Evolutionary conservation across 1,139 yeast species (phyloP), one percentile per base, ranked within the genome.

Genomic region (Yarrowia galli): DNA sequence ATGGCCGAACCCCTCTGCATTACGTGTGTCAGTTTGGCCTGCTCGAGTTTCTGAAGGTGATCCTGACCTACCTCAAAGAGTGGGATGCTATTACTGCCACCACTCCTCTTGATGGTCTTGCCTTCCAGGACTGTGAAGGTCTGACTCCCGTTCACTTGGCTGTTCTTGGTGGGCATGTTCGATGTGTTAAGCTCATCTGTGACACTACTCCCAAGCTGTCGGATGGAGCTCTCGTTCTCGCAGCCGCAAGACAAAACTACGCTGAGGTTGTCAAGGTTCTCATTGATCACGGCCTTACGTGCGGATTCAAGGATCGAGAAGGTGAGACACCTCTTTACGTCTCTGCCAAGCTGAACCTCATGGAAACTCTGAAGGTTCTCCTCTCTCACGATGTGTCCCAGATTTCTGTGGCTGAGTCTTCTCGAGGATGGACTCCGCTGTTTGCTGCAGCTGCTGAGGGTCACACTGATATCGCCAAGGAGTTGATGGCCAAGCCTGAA

Each of bases 391-490:
- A 82, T 48, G 86, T 85, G 12, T 97, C 97, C 1, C 81, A 88
- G 73, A 80, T 93, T 1, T 97, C 92, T 75, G 80, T 91, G 69
- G 86, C 89, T 0, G 99, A 95, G 74, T 76, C 79, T 23, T 83
- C 90, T 0, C 93, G 91, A 78, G 97, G 97, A 0, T 95, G 98
- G 98, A 92, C 98, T 1, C 98, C 99, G 2, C 81, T 95, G 8
- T 92, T 95, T 75, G 86, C 89, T 61, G 97, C 98, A 28, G 96
- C 97, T 0, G 89, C 92, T 23, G 97, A 93, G 73, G 98, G 98
- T 0, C 86, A 79, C 69, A 75, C 75, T 40, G 85, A 85, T 2
- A 81, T 91, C 51, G 91, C 88, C 12, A 77, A 83, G 67, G 71
- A 85, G 12, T 81, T 95, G 69, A 78, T 89, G 38, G 79, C 80